Conservation (phyloP, 1,284 basidiomycete genomes). For the Phenoliferia sp. region DNA sequence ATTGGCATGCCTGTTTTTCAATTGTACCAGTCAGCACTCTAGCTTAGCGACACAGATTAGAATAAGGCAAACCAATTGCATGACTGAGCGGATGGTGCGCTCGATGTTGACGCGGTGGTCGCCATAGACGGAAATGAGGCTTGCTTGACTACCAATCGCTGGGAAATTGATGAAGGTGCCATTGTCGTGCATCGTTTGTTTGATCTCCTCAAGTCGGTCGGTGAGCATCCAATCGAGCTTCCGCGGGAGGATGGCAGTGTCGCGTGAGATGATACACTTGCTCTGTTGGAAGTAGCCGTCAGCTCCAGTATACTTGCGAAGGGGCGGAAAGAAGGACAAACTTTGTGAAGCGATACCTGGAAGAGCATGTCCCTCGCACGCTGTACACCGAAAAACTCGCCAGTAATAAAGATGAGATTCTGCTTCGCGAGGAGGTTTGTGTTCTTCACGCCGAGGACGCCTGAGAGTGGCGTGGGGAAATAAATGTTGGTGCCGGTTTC, state of each 20-base stretch:
- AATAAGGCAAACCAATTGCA: constrained; percentile 68
- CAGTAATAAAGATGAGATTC: constrained; percentile 91
- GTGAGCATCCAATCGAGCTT: constrained; percentile 98
- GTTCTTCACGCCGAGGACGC: constrained; percentile 57
- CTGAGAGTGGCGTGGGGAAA: constrained; percentile 82
- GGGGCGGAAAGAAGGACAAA: constrained; percentile 37
- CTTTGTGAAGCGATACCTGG: constrained; percentile 80
- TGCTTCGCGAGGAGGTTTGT: constrained; percentile 46
- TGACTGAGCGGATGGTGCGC: constrained; percentile 87
- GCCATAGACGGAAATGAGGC: constrained; percentile 88
- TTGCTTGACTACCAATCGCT: constrained; percentile 74
- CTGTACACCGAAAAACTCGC: constrained; percentile 94
- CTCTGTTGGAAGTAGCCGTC: constrained; percentile 53
- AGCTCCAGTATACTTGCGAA: not conserved
- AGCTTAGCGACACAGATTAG: not conserved
- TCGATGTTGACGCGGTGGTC: constrained; percentile 94
- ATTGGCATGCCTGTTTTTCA: constrained; percentile 72
- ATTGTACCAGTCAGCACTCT: constrained; percentile 12
- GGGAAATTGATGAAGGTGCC: constrained; percentile 94
- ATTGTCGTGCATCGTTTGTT: constrained; percentile 90
- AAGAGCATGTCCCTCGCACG: constrained; percentile 91
- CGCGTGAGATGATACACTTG: constrained; percentile 84
- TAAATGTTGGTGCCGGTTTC: constrained; percentile 98
- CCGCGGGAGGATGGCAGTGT: constrained; percentile 88
- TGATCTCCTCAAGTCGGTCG: constrained; percentile 84